Conservation (phyloP, 495 filamentous ascomycete species). For the Penicillium manginii region DNA sequence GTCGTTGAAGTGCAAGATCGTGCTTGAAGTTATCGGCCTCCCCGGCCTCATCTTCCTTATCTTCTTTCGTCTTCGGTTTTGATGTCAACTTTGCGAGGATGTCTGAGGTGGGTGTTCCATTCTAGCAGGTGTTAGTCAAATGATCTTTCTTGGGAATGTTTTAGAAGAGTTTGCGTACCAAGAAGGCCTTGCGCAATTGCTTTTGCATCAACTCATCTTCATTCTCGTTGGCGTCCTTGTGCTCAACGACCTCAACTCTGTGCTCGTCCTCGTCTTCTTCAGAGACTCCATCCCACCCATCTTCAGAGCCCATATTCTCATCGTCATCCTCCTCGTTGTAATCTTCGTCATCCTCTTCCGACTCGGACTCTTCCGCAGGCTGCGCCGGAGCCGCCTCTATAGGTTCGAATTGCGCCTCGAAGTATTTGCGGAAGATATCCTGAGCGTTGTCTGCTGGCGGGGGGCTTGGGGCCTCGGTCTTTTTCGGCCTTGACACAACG, state of each 20-base stretch:
- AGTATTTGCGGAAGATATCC: slow-evolving; percentile 74
- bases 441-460: slow-evolving; percentile 34
- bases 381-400: slow-evolving; percentile 45
- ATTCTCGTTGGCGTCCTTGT: slow-evolving; percentile 46
- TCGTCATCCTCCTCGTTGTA: slow-evolving; percentile 39
- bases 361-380: slow-evolving; percentile 13
- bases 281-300: slow-evolving; percentile 65
- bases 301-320: slow-evolving; percentile 39
- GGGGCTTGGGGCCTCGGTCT: slow-evolving; percentile 21
- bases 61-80: slow-evolving; percentile 45
- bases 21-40: slow-evolving; percentile 79
- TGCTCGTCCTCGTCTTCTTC: slow-evolving; percentile 41
- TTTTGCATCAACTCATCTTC: slow-evolving; percentile 55
- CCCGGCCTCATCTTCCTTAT: slow-evolving; percentile 55
- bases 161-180: slow-evolving; percentile 54
- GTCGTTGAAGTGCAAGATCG: slow-evolving; percentile 86
- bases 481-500: slow-evolving; percentile 34
- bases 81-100: slow-evolving; percentile 32
- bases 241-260: slow-evolving; percentile 67
- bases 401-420: slow-evolving; percentile 85
- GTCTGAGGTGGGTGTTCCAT: slow-evolving; percentile 51
- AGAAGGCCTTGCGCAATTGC: slow-evolving; percentile 74
- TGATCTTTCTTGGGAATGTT: not conserved
- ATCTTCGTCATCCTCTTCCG: slow-evolving; percentile 27
- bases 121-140: slow-evolving; percentile 33